Evolutionary conservation across 352 stramenopile genomes (phyloP).

Genomic region (Thalassiosira exigua): DNA sequence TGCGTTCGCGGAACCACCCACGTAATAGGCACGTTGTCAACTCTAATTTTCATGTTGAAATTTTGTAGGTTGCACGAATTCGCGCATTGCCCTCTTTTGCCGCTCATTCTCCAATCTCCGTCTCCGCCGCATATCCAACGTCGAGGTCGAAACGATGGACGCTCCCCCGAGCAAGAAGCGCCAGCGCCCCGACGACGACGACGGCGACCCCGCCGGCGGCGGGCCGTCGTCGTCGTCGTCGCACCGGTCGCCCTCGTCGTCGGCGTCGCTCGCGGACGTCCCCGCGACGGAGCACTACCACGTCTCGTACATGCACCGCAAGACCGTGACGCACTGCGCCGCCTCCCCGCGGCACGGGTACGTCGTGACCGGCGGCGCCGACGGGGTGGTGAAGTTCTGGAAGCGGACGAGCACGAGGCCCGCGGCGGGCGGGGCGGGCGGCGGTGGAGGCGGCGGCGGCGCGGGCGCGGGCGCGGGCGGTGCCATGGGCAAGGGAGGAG

Average conservation of each 20-base stretch:
- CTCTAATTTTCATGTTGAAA: too few relatives aligned
- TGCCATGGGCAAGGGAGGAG: background rate
- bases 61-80: too few relatives aligned
- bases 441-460: conserved; percentile 1
- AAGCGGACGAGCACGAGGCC: conserved; percentile 91
- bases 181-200: background rate
- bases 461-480: background rate
- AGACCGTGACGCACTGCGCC: conserved; percentile 91
- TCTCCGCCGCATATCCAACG: too few relatives aligned
- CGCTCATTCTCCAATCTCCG: too few relatives aligned
- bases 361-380: conserved; percentile 92
- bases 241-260: background rate
- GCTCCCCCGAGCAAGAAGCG: conserved; percentile 7
- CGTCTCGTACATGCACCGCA: conserved; percentile 96
- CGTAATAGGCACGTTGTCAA: too few relatives aligned
- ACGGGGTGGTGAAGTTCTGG: conserved; percentile 99
- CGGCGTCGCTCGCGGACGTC: conserved; percentile 48
- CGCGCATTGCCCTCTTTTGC: too few relatives aligned
- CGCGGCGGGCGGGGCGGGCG: background rate
- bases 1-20: too few relatives aligned
- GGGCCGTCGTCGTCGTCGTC: background rate
- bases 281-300: conserved; percentile 77
- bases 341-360: conserved; percentile 92
- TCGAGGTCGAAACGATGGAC: conserved; percentile 13
- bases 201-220: background rate